Percentiles rank a stretch among this genome's conserved stretches.
phyloP scores from a whole-genome alignment of 352 stramenopile species.

The Phytopythium chamaehyphon region DNA sequence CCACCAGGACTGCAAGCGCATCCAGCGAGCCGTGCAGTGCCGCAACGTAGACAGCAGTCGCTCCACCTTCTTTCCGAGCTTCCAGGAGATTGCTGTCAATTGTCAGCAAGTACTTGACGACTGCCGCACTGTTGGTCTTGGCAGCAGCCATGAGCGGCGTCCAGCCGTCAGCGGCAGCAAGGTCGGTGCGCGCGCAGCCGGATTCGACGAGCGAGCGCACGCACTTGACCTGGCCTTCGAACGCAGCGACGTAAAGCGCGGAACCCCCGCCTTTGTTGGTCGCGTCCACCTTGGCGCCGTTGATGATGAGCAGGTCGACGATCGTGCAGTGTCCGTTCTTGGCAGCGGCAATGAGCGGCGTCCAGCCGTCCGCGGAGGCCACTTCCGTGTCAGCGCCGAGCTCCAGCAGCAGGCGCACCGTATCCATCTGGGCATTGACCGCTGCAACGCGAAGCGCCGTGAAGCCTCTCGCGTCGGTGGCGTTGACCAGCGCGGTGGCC shows the following conservation, averaged over 20 bases:
- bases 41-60: constrained; percentile 16
- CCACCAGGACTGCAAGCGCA: constrained; percentile 11
- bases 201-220: constrained; percentile 13
- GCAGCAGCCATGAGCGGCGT: constrained; percentile 22
- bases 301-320: constrained; percentile 13
- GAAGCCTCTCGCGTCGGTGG: constrained; percentile 7
- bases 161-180: constrained; percentile 16
- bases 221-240: constrained; percentile 12
- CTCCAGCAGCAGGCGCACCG: constrained; percentile 15
- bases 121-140: constrained; percentile 15
- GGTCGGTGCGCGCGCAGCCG: constrained; percentile 5
- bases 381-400: constrained; percentile 16
- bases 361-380: constrained; percentile 16
- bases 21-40: constrained; percentile 13
- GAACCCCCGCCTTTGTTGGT: constrained; percentile 17
- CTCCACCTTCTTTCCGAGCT: neutral
- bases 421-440: constrained; percentile 11
- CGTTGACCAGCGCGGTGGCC: constrained; percentile 7
- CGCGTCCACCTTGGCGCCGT: constrained; percentile 13
- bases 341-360: constrained; percentile 19
- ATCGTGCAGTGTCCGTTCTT: constrained; percentile 16
- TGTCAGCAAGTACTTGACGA: constrained; percentile 7
- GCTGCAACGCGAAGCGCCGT: constrained; percentile 20
- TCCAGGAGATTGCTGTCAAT: neutral
- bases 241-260: constrained; percentile 16